Base-by-base conservation (phyloP, 2,329 filamentous ascomycete species). In the Aspergillus sclerotialis region DNA sequence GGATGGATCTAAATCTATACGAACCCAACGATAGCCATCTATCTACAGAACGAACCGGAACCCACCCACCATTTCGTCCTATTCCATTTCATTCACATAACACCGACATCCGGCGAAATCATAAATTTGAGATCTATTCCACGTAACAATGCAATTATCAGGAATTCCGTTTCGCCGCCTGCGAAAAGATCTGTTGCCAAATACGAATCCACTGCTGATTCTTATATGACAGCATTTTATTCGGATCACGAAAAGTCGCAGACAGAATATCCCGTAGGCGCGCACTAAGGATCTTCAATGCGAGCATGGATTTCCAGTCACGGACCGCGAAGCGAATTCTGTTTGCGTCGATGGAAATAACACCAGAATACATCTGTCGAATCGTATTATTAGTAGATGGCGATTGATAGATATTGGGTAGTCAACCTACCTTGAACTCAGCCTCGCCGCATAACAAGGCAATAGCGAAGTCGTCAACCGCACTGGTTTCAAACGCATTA, bases 271-370 rank as follows among this genome's bases (percentile, higher is more conserved):
- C 87, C 44, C 82, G 78, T 12, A 94, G 68, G 16, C 83, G 75
- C 2, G 71, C 68, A 13, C 87, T 76, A 34, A 96, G 67, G 5
- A 80, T 77, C 63, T 95, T 95, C 52, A 98, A 67, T n/a, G 83
- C 88, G 23, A 94, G 75, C 72, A 92, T 81, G 0, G 82, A 82
- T 63, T 89, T 93, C 89, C 90, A 96, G 55, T 94, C 84, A 4
- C 80, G 75, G 1, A 93, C 75, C 14, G 82, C 76, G 56, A 96
- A 94, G 31, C 86, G 77, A 31, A 90, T 75, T 18, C 89, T 76
- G 56, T 94, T 94, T 28, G 86, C 84, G 55, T 95, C 92, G 28
- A 98, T 73, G 13, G 87, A 74, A 26, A 95, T 73, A 2, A 94
- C 82, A 10, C 92, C 92, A 0, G 89, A 78, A 55, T 86, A 94